Percentiles rank a stretch among this genome's conserved stretches.
Evolutionary conservation across 2,329 filamentous ascomycete species (phyloP).

Genomic region (Diaporthe vexans): DNA sequence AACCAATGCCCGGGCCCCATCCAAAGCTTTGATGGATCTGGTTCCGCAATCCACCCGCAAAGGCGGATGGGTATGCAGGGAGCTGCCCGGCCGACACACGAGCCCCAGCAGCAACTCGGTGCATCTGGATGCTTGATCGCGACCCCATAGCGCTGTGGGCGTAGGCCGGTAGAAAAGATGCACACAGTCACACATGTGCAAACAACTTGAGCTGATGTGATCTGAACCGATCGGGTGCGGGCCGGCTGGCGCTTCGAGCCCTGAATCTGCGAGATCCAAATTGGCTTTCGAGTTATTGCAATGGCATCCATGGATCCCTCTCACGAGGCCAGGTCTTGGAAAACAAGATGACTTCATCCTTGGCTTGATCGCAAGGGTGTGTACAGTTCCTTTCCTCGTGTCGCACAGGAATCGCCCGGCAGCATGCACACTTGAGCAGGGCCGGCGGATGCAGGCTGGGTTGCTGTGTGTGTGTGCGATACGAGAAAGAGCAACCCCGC

Average conservation of each 20-base stretch:
- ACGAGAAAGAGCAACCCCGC: slow-evolving; percentile 23
- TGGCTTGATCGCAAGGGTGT: slow-evolving; percentile 4
- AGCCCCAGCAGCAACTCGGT: not conserved
- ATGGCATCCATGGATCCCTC: no score
- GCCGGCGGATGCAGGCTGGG: not conserved
- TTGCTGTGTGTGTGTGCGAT: not conserved
- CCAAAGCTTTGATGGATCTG: not conserved
- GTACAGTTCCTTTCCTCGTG: slow-evolving; percentile 1
- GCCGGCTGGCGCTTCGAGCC: slow-evolving; percentile 3
- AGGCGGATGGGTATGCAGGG: not conserved
- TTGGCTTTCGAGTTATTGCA: not conserved
- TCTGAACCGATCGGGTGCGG: slow-evolving; percentile 7
- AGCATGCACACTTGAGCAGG: slow-evolving; percentile 2
- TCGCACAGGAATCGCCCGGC: not conserved
- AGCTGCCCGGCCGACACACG: not conserved
- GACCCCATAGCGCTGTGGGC: no score
- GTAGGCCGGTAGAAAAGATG: not conserved
- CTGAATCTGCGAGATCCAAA: not conserved
- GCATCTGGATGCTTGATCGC: not conserved
- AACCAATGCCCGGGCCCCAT: not conserved
- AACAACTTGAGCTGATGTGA: not conserved
- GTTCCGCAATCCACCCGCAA: not conserved
- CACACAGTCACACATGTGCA: not conserved
- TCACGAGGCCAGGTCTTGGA: not conserved
- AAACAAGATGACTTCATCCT: slow-evolving; percentile 3